Conservation (phyloP, 495 filamentous ascomycete species). For the Hypomontagnella submonticulosa region DNA sequence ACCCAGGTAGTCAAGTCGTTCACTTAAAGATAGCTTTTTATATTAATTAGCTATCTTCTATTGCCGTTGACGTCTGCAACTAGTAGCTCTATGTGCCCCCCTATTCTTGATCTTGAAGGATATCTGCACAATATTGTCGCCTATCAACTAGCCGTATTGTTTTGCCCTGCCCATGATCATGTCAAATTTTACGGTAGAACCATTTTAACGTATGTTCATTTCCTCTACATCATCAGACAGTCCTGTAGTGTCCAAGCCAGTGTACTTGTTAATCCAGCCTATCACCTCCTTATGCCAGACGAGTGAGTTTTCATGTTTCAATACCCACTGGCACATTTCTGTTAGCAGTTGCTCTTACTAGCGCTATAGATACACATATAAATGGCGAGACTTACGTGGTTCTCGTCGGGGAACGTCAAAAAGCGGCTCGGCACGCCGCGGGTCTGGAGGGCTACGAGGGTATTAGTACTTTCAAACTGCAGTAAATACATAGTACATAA, state of each 20-base stretch:
- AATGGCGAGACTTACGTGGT: conserved; percentile 60
- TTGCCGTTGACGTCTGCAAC: neutral
- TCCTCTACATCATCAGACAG: conserved; percentile 29
- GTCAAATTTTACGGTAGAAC: neutral
- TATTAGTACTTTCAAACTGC: conserved; percentile 9
- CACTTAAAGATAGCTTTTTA: neutral
- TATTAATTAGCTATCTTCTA: neutral
- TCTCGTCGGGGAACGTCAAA: conserved; percentile 86
- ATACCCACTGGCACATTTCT: conserved; percentile 73
- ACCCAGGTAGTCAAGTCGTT: too few species aligned
- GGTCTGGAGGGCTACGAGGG: conserved; percentile 71
- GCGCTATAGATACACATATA: neutral
- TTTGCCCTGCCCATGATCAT: neutral
- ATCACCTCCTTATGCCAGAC: conserved; percentile 92
- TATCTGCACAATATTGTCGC: neutral
- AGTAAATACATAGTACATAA: neutral
- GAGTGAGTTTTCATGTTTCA: conserved; percentile 90
- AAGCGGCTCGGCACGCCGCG: conserved; percentile 75
- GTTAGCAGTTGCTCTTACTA: conserved; percentile 20
- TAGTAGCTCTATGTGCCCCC: neutral
- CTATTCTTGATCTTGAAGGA: neutral
- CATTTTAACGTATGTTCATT: conserved; percentile 17
- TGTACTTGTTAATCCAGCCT: conserved; percentile 88
- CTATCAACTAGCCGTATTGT: neutral
- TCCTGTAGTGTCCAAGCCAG: conserved; percentile 60